Evolutionary conservation across 139 green algal species (phyloP).

Genomic region (Chlamydomonas applanata): DNA sequence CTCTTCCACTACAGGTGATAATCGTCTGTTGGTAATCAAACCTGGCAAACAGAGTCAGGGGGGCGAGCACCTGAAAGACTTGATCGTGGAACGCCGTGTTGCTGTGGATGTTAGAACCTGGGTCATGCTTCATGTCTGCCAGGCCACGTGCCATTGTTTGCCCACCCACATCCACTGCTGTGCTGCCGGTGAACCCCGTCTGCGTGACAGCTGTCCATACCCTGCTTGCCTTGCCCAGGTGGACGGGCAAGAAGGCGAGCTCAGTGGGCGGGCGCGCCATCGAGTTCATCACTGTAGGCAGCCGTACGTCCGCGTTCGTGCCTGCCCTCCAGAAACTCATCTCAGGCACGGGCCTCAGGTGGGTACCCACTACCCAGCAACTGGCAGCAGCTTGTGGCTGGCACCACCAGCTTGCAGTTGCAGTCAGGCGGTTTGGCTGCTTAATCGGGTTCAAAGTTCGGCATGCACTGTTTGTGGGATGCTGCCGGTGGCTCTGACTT

Average conservation of each 20-base stretch:
- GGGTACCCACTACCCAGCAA: too few relatives aligned
- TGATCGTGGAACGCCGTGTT: too few relatives aligned
- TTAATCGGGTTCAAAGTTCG: too few relatives aligned
- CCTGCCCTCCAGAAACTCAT: conserved; percentile 70
- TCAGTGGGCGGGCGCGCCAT: conserved; percentile 45
- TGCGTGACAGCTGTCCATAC: neutral
- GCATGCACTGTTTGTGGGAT: too few relatives aligned
- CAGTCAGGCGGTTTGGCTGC: too few relatives aligned
- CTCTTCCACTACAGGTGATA: conserved; percentile 80
- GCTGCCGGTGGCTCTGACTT: too few relatives aligned
- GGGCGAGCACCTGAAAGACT: too few relatives aligned
- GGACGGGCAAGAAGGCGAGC: conserved; percentile 54
- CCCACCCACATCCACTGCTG: neutral
- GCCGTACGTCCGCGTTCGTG: conserved; percentile 74
- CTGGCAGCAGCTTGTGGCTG: too few relatives aligned
- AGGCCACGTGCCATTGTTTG: neutral
- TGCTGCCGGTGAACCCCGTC: neutral
- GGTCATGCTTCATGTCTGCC: too few relatives aligned
- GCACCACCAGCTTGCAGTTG: too few relatives aligned
- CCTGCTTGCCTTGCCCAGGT: conserved; percentile 41
- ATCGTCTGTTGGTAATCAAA: neutral
- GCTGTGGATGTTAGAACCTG: too few relatives aligned
- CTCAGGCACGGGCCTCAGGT: conserved; percentile 4
- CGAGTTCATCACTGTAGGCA: conserved; percentile 72
- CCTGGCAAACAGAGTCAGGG: neutral